Evolutionary conservation across 208 protist species (phyloP).

Genomic region (Acanthamoeba lenticulata): DNA sequence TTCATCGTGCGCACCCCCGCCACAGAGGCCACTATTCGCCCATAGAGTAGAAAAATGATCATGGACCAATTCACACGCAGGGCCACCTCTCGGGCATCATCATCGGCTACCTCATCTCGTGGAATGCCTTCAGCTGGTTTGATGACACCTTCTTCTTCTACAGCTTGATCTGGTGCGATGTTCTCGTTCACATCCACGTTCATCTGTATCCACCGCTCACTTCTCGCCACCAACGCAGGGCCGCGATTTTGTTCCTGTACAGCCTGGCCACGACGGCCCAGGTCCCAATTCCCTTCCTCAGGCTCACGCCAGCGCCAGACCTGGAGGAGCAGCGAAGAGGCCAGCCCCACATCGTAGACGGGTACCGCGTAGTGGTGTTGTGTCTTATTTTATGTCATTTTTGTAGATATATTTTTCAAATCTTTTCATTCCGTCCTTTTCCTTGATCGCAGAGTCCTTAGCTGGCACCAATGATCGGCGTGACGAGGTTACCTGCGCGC

Average conservation of each 20-base stretch:
- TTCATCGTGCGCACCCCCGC: not conserved
- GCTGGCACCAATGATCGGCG: no score
- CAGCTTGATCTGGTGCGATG: not conserved
- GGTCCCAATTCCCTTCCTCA: not conserved
- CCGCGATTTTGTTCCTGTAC: not conserved
- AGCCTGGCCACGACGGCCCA: not conserved
- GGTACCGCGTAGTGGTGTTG: no score
- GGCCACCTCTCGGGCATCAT: slow-evolving; percentile 58
- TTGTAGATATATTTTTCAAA: no score
- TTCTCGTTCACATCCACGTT: not conserved
- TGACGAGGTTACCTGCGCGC: no score
- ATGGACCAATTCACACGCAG: not conserved
- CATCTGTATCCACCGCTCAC: not conserved
- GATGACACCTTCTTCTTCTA: not conserved
- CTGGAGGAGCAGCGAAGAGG: not conserved
- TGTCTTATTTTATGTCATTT: no score
- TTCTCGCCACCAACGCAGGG: not conserved
- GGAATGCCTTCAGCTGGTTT: slow-evolving; percentile 18
- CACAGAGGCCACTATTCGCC: not conserved
- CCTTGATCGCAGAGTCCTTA: not conserved
- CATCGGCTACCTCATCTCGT: slow-evolving; percentile 52
- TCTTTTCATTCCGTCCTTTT: not conserved
- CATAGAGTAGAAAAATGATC: not conserved
- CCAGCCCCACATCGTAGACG: no score
- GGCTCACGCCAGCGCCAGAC: not conserved